Base-by-base conservation (phyloP, 768 basidiomycete species). In the Leccinum subtestaceum region DNA sequence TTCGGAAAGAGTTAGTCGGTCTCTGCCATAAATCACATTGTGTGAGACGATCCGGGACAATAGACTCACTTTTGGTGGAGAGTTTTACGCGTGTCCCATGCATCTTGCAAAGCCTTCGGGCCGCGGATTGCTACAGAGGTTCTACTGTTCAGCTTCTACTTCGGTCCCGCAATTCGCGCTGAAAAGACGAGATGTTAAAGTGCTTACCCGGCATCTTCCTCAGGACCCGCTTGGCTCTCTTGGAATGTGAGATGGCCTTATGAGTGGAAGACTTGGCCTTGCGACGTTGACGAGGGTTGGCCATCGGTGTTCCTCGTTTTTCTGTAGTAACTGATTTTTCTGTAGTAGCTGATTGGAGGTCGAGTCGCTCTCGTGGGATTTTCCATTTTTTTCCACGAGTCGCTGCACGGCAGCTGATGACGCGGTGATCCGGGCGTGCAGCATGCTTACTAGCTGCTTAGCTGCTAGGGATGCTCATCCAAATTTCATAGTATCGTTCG, bases 211-310 rank as follows among this genome's bases (percentile, higher is more conserved):
- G 88, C 64, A 82, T 87, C 76, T 93, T 94, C 74, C 87, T 89
- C 58, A 88, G 74, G 62, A 88, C 85, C 61, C 83, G 85, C 70
- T 92, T 86, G 53, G 91, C 86, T 67, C 86, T 81, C 51, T 78
- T 81, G 12, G 91, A 88, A 61, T 91, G 91, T 36, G 86, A 86
- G 53, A 92, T 82, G 21, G 87, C 76, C 63, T 78, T 86, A 72
- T 93, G 81, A n/a, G 84, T 78, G 17, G 86, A 84, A 25, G 94
- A 95, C 46, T 88, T 85, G 21, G 82, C 73, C 77, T 98, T 98
- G 66, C 87, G 84, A 60, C 95, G 83, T 75, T 98, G 96, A 57
- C 95, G 86, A 64, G 95, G 95, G 73, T 97, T 98, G 56, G 87
- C 93, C 95, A 98, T 97, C 21, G 19, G n/a, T 45, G 40, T 45